phyloP scores from a whole-genome alignment of 306 rosid genomes.

The Bauhinia variegata region DNA sequence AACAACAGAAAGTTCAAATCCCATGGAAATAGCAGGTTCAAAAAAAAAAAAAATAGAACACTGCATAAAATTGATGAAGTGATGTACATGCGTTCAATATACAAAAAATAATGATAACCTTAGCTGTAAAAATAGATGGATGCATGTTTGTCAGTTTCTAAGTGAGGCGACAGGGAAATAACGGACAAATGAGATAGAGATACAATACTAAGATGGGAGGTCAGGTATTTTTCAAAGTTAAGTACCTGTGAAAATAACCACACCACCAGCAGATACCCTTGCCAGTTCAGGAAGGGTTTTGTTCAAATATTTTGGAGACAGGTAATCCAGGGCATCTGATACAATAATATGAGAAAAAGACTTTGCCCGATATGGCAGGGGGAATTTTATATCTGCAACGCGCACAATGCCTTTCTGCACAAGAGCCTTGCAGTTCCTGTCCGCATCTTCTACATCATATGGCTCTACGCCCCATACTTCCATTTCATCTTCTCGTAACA shows the following conservation, averaged over 20 bases:
- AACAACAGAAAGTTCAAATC: background rate
- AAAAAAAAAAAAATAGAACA: background rate
- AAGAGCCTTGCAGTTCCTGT: constrained; percentile 70
- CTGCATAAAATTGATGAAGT: background rate
- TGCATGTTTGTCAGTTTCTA: too few species aligned
- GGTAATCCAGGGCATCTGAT: constrained; percentile 88
- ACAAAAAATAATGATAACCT: background rate
- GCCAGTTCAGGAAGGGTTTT: constrained; percentile 87
- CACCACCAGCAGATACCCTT: constrained; percentile 73
- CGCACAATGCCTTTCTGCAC: constrained; percentile 78
- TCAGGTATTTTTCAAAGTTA: constrained; percentile 1
- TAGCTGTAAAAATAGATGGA: too few species aligned
- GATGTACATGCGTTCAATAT: background rate
- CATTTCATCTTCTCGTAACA: constrained; percentile 71
- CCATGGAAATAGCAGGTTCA: constrained; percentile 6
- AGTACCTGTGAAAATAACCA: constrained; percentile 77
- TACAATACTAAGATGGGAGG: background rate
- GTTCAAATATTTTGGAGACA: constrained; percentile 86
- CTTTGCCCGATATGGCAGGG: constrained; percentile 80
- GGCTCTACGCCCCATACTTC: constrained; percentile 97
- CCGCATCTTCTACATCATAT: constrained; percentile 82
- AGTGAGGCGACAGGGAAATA: background rate
- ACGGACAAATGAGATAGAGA: background rate
- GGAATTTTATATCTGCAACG: constrained; percentile 81
- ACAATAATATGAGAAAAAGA: constrained; percentile 83